Evolutionary conservation across 768 basidiomycete species (phyloP), one percentile per base, ranked within the genome.

Genomic region (Holtermanniella nyarrowii): DNA sequence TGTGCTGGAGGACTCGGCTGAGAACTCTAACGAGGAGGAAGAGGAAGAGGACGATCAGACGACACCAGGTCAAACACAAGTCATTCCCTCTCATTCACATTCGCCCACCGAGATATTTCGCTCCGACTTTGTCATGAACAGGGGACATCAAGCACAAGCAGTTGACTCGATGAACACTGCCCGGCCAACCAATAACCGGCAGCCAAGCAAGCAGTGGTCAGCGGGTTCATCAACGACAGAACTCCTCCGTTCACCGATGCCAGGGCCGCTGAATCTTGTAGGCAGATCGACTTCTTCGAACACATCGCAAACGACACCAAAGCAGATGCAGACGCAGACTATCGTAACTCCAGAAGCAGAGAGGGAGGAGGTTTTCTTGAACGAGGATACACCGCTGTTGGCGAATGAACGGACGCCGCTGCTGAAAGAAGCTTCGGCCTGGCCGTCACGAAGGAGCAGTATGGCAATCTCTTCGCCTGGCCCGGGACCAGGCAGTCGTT

Each of bases 11-110:
- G 54, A 57, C 0, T 47, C 23, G 14, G 52, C 57, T 4, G 57
- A 59, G 2, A 55, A 54, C 5, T 44, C 46, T 1, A 47, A 50
- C 0, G 57, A 60, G 3, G 58, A 58, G 2, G 57, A 49, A 12
- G 53, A 51, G 1, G 58, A 52, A 18, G 54, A 56, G n/a, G 57
- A 49, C 20, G 48, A 56, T 12, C 53, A 40, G 54, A 46, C 20
- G 49, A 50, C 23, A 37, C 31, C 31, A 16, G 31, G 31, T 7
- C 31, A 37, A 37, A 37, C 31, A 7, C 31, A 37, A 16, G 31
- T 37, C 31, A 37, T 16, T 7, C 16, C 31, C 7, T 37, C 23
- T 23, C 22, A 37, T 37, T 37, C 23, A 25, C 22, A 37, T 37
- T 39, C 31, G 7, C n/a, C 31, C 10, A 37, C 31, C 31, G 31